phyloP scores from a whole-genome alignment of 2,329 filamentous ascomycete genomes.

The Pseudocercospora ulei region DNA sequence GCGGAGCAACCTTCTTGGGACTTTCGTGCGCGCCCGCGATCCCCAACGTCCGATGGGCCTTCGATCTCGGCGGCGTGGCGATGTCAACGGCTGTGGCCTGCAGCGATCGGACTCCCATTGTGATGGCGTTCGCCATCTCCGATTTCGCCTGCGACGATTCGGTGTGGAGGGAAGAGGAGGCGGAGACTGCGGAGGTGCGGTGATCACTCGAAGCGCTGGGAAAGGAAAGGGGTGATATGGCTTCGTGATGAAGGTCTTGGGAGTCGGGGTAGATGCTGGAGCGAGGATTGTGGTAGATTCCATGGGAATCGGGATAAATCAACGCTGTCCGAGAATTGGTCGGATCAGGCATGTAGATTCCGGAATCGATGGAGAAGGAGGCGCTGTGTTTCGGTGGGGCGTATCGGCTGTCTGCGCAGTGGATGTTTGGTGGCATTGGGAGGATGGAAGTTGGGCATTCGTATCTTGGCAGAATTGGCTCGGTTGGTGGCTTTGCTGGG shows the following conservation, averaged over 20 bases:
- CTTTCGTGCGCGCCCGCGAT: background rate
- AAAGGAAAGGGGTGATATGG: background rate
- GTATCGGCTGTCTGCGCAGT: background rate
- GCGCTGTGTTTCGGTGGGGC: background rate
- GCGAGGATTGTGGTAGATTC: background rate
- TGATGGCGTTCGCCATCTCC: conserved; percentile 5
- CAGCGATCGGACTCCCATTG: background rate
- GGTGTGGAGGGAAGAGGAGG: background rate
- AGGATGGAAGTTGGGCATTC: background rate
- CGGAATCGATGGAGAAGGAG: background rate
- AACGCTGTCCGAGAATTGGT: background rate
- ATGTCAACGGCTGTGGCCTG: background rate
- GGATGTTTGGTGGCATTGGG: background rate
- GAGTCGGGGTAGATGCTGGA: background rate
- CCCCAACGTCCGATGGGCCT: background rate
- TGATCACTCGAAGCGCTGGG: background rate
- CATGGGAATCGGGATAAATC: background rate
- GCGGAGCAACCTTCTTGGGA: background rate
- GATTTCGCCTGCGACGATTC: conserved; percentile 1
- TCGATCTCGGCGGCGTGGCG: background rate
- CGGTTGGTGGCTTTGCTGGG: background rate
- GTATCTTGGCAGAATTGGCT: no score
- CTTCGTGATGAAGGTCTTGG: conserved; percentile 1
- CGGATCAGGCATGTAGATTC: background rate
- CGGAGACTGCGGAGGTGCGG: conserved; percentile 1